Percentiles rank a stretch among this genome's conserved stretches.
Conservation (phyloP, 2,329 filamentous ascomycete species). For the Clarireedia monteithiana region DNA sequence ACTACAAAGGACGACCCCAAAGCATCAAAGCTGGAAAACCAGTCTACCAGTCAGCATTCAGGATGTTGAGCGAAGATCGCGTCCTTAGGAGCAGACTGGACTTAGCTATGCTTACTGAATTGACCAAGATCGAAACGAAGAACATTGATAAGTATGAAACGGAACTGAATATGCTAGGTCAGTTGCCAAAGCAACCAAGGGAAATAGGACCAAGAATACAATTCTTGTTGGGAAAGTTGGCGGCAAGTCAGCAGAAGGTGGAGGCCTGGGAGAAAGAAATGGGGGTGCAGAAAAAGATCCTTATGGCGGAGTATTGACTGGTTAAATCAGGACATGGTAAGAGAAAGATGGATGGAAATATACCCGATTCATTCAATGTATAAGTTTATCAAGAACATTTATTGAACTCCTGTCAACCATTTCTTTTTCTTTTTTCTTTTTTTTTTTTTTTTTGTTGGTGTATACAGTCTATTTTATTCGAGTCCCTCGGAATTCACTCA, state of each 20-base stretch:
- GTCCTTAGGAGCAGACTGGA: conserved; percentile 70
- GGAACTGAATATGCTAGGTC: conserved; percentile 65
- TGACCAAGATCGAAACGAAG: conserved; percentile 63
- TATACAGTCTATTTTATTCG: too few relatives aligned
- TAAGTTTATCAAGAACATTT: not conserved
- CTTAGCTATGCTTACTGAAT: conserved; percentile 59
- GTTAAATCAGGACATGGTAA: not conserved
- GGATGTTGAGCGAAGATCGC: conserved; percentile 58
- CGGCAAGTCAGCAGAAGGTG: conserved; percentile 67
- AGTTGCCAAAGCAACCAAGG: conserved; percentile 60
- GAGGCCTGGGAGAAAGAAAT: conserved; percentile 67
- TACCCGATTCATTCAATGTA: conserved; percentile 14
- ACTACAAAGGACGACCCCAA: conserved; percentile 67
- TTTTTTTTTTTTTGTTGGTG: too few relatives aligned
- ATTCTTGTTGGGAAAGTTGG: conserved; percentile 69
- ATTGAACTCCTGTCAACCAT: not conserved
- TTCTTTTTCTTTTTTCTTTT: not conserved
- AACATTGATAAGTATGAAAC: conserved; percentile 71
- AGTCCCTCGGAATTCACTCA: too few relatives aligned
- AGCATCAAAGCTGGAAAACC: conserved; percentile 75
- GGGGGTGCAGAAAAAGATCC: conserved; percentile 60
- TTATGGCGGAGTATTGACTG: conserved; percentile 40
- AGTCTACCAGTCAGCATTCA: conserved; percentile 79
- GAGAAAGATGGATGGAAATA: conserved; percentile 5
- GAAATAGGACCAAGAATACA: conserved; percentile 59